These are phyloP conservation scores for Mycena venus DNA, from an alignment of 768 basidiomycete genomes.

Conservation along the genomic window DNA sequence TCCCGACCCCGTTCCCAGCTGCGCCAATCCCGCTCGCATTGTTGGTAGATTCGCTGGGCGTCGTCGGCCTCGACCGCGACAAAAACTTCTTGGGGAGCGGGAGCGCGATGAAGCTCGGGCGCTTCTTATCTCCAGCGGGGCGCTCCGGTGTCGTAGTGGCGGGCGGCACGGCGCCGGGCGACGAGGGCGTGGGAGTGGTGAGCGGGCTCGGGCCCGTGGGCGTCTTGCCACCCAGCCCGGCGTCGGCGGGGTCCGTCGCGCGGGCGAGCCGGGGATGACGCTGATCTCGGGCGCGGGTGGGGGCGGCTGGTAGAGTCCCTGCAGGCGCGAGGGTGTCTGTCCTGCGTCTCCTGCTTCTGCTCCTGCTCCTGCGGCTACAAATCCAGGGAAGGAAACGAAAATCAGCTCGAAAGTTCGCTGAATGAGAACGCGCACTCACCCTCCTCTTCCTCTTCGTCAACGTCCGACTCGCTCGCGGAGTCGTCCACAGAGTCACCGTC, in stretches of 20 bases:
- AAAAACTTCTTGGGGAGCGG: slow-evolving; percentile 30
- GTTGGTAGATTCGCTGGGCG: too few species aligned
- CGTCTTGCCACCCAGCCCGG: not conserved
- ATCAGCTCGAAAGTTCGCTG: not conserved
- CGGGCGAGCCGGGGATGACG: slow-evolving; percentile 19
- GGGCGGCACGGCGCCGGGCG: not conserved
- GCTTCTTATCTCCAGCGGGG: slow-evolving; percentile 17
- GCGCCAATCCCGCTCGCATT: slow-evolving; percentile 15
- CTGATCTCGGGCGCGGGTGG: slow-evolving; percentile 22
- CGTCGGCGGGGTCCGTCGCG: not conserved
- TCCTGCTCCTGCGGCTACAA: not conserved
- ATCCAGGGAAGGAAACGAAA: not conserved
- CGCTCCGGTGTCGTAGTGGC: not conserved
- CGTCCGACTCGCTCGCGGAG: slow-evolving; percentile 1
- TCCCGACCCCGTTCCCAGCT: not conserved
- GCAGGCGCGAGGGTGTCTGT: slow-evolving; percentile 10
- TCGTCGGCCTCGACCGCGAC: slow-evolving; percentile 28
- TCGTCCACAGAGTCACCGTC: slow-evolving; percentile 35
- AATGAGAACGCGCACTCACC: slow-evolving; percentile 20
- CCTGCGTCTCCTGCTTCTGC: not conserved
- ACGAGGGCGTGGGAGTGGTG: slow-evolving; percentile 34
- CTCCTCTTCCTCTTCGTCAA: slow-evolving; percentile 37
- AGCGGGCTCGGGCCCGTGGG: slow-evolving; percentile 29
- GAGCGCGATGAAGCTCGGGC: slow-evolving; percentile 32
- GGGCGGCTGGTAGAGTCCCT: slow-evolving; percentile 7